phyloP scores from a whole-genome alignment of 129 eudicot genomes.

The Heracleum sosnowskyi region DNA sequence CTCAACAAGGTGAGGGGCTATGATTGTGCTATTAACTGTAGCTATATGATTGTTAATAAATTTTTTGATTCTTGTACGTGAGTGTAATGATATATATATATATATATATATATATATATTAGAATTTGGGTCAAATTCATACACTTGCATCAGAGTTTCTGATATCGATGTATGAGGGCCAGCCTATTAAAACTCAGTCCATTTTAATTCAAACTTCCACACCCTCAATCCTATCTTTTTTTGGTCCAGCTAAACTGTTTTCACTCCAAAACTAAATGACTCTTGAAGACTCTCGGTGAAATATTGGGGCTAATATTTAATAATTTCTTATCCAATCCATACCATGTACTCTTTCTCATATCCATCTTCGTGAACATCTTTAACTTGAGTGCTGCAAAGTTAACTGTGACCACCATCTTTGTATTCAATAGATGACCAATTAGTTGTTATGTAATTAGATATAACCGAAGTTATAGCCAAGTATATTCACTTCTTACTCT shows the following conservation, averaged over 20 bases:
- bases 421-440: not conserved
- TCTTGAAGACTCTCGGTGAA: not conserved
- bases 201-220: not conserved
- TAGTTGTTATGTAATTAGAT: not conserved
- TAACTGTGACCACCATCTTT: not conserved
- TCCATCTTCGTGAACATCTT: not conserved
- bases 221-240: not conserved
- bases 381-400: not conserved
- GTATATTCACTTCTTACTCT: not conserved
- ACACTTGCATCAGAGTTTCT: not conserved
- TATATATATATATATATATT: no score
- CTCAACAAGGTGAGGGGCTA: constrained; percentile 68
- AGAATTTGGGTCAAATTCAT: not conserved
- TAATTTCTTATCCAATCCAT: not conserved
- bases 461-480: not conserved
- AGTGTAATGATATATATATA: not conserved
- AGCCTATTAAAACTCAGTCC: not conserved
- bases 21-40: not conserved
- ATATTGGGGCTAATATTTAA: not conserved
- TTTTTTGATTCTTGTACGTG: not conserved
- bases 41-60: not conserved
- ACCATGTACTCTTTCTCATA: not conserved
- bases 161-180: not conserved
- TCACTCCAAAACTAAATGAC: not conserved
- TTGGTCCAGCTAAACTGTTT: not conserved